Conservation (phyloP, 2,329 filamentous ascomycete species). For the Colletotrichum incanum region DNA sequence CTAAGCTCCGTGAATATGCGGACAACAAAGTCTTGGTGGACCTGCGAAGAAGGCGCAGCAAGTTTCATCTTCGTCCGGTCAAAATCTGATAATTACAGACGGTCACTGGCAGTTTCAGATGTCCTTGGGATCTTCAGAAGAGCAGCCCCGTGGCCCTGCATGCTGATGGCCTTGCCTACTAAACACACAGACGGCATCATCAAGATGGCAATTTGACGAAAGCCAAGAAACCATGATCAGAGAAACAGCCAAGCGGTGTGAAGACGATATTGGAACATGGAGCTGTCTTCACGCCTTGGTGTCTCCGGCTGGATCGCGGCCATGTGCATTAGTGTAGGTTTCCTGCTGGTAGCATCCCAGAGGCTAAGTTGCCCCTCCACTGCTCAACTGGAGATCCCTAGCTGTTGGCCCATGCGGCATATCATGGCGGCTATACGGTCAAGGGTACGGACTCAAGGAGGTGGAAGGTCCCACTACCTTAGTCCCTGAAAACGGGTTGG, state of each 20-base stretch:
- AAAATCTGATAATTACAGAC: conserved; percentile 30
- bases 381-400: neutral
- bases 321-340: conserved; percentile 35
- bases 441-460: conserved; percentile 12
- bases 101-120: conserved; percentile 36
- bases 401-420: conserved; percentile 32
- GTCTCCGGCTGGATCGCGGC: conserved; percentile 23
- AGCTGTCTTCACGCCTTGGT: conserved; percentile 24
- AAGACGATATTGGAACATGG: conserved; percentile 12
- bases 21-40: conserved; percentile 15
- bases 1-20: conserved; percentile 25
- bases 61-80: conserved; percentile 51
- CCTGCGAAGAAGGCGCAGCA: conserved; percentile 45
- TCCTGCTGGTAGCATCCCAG: conserved; percentile 32
- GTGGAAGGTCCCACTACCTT: conserved; percentile 28
- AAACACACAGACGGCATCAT: conserved; percentile 8
- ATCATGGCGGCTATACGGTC: conserved; percentile 28
- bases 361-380: conserved; percentile 22
- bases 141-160: neutral
- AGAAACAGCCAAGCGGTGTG: conserved; percentile 23
- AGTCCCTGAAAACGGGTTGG: conserved; percentile 15
- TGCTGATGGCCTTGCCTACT: conserved; percentile 22
- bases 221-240: conserved; percentile 12
- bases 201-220: conserved; percentile 6
- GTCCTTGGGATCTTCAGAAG: conserved; percentile 18